Base-by-base conservation (phyloP, 352 stramenopile species). In the Phytophthora lateralis region DNA sequence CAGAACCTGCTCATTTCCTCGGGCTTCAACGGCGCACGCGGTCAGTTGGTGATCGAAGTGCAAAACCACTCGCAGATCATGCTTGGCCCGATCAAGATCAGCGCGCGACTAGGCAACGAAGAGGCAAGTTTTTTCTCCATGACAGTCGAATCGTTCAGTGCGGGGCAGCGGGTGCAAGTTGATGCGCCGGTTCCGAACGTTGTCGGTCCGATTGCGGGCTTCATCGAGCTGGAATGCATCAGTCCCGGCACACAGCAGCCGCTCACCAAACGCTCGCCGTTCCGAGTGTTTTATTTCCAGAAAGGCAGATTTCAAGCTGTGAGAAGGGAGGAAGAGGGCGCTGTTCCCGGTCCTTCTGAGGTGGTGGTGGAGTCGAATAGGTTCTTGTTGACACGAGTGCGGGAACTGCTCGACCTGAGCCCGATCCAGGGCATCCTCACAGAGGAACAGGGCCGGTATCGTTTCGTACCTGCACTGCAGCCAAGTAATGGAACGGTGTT, bases 201-300 rank as follows among this genome's bases (percentile, higher is more conserved):
- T 4, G 24, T 53, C 6, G 51, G 38, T 11, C 62, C 67, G 30
- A 24, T 76, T 12, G 20, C 53, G 15, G 69, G 76, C 15, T 52
- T 66, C 30, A 60, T 88, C 18, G 47, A 72, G 44, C 47, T 93
- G 27, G 45, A 63, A 10, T 66, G 88, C 24, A 69, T 56, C 38
- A 91, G 81, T 55, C 83, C 83, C 9, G 83, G 83, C 14, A 93
- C 83, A 3, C 71, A 86, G 27, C 60, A 85, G 49, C 66, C 69
- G 48, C 66, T 93, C 20, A 51, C 46, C 14, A 90, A 89, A 63
- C 69, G 66, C n/a, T 66, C 57, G 12, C 30, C 52, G 2, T 82
- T 90, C 24, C 70, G 58, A 21, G 69, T 91, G 37, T 73, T 76
- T 43, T 58, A 78, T 24, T 70, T 89, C 37, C 69, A 84, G 52